Evolutionary conservation across 441 rosid genomes (phyloP), one percentile per base, ranked within the genome.

Genomic region (Sinapis alba): DNA sequence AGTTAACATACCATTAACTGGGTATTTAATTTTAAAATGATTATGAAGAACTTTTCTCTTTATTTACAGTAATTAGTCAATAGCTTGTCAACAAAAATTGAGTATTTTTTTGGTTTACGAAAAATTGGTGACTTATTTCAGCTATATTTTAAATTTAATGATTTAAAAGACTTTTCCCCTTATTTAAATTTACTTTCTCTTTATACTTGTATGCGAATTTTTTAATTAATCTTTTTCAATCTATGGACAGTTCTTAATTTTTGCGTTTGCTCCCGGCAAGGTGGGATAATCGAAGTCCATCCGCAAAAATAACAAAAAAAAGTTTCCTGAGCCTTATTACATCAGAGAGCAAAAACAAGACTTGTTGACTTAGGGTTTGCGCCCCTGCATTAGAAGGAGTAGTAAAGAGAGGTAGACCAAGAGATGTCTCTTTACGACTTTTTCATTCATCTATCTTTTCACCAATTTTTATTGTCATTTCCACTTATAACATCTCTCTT

Each of bases 401-500:
- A 19, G 6, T 53, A 53, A 20, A 2, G 23, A 19, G 58, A 50
- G 56, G 58, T 53, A 53, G 24, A 53, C 58, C n/a, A 53, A 7
- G 23, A 50, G 34, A 27, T 18, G 56, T 50, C 68, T 30, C 27
- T 47, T 28, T 9, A 56, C 6, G 8, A 61, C 11, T 27, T 36
- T 10, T 34, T 65, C 59, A 24, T 50, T 54, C 28, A 28, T 28
- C 13, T 68, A 3, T 51, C 28, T 30, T 68, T 12, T 20, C 43
- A 7, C 19, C 72, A 32, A 68, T 20, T 20, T 20, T 68, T 54
- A 19, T 53, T 18, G 13, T 12, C 15, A 24, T 38, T 20, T 41
- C 11, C 53, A 65, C 28, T 36, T 7, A 34, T 19, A 64, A 64
- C 30, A 56, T 64, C n/a, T 73, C 19, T 19, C 58, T 53, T 61